Percentiles rank a stretch among this genome's conserved stretches.
Evolutionary conservation across 345 rosid genomes (phyloP).

Genomic region (Passiflora organensis): DNA sequence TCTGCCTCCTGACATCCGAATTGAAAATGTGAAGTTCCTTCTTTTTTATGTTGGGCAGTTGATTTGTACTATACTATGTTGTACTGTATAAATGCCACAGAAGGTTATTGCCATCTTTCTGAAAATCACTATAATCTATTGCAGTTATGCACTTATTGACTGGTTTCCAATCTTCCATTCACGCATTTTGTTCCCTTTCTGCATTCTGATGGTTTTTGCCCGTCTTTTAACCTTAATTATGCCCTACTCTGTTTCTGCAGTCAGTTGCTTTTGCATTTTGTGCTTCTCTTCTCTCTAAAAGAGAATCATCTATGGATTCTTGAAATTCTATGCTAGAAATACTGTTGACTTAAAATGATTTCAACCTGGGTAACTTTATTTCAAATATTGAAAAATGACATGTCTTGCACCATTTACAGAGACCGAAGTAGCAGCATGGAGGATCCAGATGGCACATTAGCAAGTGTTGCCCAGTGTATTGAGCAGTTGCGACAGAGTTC

Average conservation of each 20-base stretch:
- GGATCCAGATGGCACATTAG: constrained; percentile 99
- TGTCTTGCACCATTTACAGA: constrained; percentile 43
- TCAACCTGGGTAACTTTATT: constrained; percentile 1
- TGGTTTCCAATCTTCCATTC: too few relatives aligned
- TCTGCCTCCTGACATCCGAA: too few relatives aligned
- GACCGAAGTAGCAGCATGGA: constrained; percentile 94
- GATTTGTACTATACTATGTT: background rate
- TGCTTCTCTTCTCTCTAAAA: background rate
- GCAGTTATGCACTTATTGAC: too few relatives aligned
- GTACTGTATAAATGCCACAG: background rate
- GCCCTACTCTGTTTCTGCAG: background rate
- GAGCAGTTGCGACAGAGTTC: constrained; percentile 92
- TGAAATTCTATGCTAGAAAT: background rate
- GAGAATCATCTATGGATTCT: background rate
- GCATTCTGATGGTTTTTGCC: background rate
- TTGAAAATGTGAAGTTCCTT: too few relatives aligned
- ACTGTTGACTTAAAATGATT: background rate
- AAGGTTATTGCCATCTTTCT: too few relatives aligned
- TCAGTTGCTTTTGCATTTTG: background rate
- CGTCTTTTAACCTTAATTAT: background rate
- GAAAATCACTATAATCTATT: too few relatives aligned
- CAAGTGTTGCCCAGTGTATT: constrained; percentile 98
- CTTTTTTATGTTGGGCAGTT: background rate
- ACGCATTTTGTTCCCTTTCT: too few relatives aligned
- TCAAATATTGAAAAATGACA: constrained; percentile 7